Conservation (phyloP, 108 stramenopile species). For the Nitzschia inconspicua region DNA sequence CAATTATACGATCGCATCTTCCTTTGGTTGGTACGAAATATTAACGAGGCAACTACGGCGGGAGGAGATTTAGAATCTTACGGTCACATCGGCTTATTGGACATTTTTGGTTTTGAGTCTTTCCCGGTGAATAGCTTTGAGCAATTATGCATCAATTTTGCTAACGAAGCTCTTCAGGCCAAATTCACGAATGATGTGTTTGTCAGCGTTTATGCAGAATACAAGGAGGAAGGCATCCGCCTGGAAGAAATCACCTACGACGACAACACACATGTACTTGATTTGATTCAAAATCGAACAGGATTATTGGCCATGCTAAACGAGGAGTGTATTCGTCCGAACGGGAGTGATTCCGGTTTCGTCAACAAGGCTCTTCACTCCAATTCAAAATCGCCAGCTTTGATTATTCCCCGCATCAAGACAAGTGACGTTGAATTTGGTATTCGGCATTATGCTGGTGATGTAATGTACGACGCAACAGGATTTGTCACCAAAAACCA, state of each 20-base stretch:
- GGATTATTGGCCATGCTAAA: conserved; percentile 88
- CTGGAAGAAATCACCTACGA: conserved; percentile 73
- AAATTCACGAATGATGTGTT: conserved; percentile 79
- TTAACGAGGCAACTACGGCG: conserved; percentile 35
- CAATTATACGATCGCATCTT: conserved; percentile 81
- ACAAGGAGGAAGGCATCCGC: conserved; percentile 84
- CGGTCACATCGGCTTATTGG: conserved; percentile 77
- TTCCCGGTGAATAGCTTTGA: conserved; percentile 89
- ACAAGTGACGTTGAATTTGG: conserved; percentile 66
- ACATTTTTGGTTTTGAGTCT: conserved; percentile 98
- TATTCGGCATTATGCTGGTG: conserved; percentile 83
- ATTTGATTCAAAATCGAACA: conserved; percentile 79
- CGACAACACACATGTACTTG: conserved; percentile 86
- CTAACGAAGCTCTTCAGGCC: conserved; percentile 92
- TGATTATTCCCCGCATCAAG: conserved; percentile 41
- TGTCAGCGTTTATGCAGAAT: conserved; percentile 51
- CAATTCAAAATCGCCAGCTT: not conserved
- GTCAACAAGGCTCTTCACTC: conserved; percentile 53
- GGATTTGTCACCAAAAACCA: conserved; percentile 74
- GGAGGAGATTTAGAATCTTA: too few species aligned
- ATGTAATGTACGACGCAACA: conserved; percentile 74
- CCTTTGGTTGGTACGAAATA: conserved; percentile 54
- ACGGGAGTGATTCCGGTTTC: conserved; percentile 70
- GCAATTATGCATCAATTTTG: conserved; percentile 94
- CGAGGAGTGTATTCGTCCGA: conserved; percentile 88